Evolutionary conservation across 345 rosid genomes (phyloP).

Genomic region (Ricinus communis): DNA sequence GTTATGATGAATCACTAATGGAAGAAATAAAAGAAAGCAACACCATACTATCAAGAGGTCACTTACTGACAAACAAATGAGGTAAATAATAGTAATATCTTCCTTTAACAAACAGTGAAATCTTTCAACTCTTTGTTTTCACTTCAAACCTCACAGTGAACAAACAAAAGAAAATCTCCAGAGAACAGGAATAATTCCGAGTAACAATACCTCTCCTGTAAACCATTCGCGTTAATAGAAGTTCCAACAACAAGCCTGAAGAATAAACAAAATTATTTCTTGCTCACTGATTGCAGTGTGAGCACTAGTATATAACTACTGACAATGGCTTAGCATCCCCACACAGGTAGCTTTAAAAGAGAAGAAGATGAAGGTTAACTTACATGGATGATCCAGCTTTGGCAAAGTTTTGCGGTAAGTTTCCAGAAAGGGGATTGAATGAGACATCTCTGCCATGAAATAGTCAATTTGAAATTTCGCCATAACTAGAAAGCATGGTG

Average conservation of each 20-base stretch:
- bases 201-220: conserved; percentile 35
- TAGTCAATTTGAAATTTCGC: neutral
- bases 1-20: too few relatives aligned
- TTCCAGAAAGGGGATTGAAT: conserved; percentile 55
- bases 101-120: too few relatives aligned
- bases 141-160: too few relatives aligned
- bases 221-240: conserved; percentile 33
- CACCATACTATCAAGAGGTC: too few relatives aligned
- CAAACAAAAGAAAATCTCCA: too few relatives aligned
- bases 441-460: conserved; percentile 50
- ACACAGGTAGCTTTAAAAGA: neutral
- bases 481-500: neutral
- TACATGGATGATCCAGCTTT: conserved; percentile 44
- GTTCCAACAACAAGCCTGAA: conserved; percentile 55
- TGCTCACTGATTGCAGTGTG: conserved; percentile 3
- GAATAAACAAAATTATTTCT: conserved; percentile 17
- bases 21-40: neutral
- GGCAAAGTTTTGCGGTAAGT: conserved; percentile 31
- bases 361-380: conserved; percentile 15
- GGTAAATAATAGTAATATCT: too few relatives aligned
- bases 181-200: too few relatives aligned
- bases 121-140: too few relatives aligned
- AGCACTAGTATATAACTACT: neutral
- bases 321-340: neutral
- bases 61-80: too few relatives aligned